Evolutionary conservation across 2,329 filamentous ascomycete genomes (phyloP), one percentile per base, ranked within the genome.

Genomic region (Colletotrichum kahawae): DNA sequence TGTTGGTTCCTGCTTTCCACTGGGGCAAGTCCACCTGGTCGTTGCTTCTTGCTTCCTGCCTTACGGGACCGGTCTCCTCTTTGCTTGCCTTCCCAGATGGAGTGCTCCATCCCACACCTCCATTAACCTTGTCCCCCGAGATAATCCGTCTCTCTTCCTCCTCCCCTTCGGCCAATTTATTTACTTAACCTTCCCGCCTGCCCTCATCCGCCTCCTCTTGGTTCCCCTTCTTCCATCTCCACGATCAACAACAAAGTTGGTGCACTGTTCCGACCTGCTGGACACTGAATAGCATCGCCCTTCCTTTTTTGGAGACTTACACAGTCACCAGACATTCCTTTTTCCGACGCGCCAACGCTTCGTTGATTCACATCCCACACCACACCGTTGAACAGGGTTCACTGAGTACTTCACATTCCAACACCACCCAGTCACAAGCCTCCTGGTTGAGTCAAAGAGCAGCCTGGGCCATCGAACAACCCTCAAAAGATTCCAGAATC

Each of bases 251-350:
- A 24, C 65, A 60, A 74, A 67, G 65, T 76, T 67, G 51, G 69
- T 48, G 31, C 66, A 63, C 34, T 38, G 34, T 24, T 70, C 51
- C 65, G 54, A 70, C 51, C 33, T 67, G 65, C 71, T 31, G 71
- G 74, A 29, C 29, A 34, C 34, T 33, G 14, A 76, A 69, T 75
- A 74, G 70, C 74, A 74, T 72, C 69, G 60, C 65, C 71, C 38
- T 63, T 77, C 72, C 60, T 70, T 76, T 27, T 27, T 60, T 29
- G 66, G 65, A 74, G 74, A 76, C 74, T 73, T 70, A 36, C 54
- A 21, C 8, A 43, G 74, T 76, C 74, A 56, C 74, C 64, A 77
- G 72, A 68, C 76, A 67, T 76, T 77, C 76, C 51, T 77, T 77
- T 63, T 43, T 70, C 38, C 57, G 67, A 48, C 13, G 57, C 29